phyloP scores from a whole-genome alignment of 805 yeast species.

The Ogataea pilisensis region DNA sequence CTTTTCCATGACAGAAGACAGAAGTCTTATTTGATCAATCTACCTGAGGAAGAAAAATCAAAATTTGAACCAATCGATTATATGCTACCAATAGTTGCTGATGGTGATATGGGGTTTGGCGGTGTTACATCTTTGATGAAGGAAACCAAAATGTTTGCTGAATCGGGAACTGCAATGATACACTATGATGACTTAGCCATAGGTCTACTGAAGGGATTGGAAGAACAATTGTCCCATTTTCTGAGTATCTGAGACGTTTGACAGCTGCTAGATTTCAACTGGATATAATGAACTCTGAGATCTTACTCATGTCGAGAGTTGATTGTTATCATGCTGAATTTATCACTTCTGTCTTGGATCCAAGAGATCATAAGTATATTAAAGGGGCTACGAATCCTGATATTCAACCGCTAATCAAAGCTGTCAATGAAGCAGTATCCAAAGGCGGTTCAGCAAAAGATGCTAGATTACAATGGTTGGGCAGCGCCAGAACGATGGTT shows the following conservation, averaged over 20 bases:
- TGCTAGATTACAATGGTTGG: conserved; percentile 44
- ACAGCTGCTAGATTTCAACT: conserved; percentile 58
- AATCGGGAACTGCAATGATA: conserved; percentile 62
- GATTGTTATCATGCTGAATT: conserved; percentile 55
- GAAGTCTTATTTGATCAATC: conserved; percentile 12
- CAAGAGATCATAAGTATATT: conserved; percentile 53
- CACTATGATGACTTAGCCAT: conserved; percentile 62
- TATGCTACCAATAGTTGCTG: conserved; percentile 59
- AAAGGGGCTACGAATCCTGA: conserved; percentile 40
- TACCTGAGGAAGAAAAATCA: conserved; percentile 10
- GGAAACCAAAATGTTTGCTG: conserved; percentile 61
- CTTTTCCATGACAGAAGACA: conserved; percentile 47
- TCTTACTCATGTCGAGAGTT: conserved; percentile 56
- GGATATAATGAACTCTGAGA: conserved; percentile 60
- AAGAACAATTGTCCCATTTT: conserved; percentile 56
- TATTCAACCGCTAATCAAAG: conserved; percentile 42
- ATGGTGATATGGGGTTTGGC: conserved; percentile 67
- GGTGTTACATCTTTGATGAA: conserved; percentile 61
- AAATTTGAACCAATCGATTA: conserved; percentile 39
- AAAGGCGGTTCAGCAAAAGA: conserved; percentile 33
- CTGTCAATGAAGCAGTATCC: conserved; percentile 39
- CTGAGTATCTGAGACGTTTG: conserved; percentile 50
- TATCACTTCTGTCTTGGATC: conserved; percentile 48
- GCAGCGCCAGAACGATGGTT: conserved; percentile 38
- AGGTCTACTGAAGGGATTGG: conserved; percentile 64